Percentiles rank a stretch among this genome's conserved stretches.
Evolutionary conservation across 345 rosid genomes (phyloP).

Genomic region (Eucalyptus decipiens): DNA sequence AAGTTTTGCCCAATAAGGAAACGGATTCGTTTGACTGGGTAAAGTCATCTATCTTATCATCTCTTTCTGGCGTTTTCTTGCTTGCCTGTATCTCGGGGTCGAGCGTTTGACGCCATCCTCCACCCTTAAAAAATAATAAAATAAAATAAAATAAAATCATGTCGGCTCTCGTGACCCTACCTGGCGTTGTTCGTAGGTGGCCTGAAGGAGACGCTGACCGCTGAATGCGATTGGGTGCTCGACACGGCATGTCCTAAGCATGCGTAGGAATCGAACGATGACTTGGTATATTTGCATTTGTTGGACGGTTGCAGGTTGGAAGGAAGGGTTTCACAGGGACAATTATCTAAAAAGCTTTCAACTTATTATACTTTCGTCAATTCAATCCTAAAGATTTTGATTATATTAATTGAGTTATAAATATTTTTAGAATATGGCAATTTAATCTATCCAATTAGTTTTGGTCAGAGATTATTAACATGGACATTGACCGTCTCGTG

Average conservation of each 20-base stretch:
- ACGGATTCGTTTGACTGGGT: not conserved
- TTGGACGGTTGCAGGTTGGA: not conserved
- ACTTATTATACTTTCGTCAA: too few species aligned
- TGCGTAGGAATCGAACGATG: not conserved
- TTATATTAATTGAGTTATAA: accelerated
- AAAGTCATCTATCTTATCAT: not conserved
- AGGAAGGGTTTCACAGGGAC: not conserved
- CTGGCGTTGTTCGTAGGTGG: not conserved
- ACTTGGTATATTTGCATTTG: not conserved
- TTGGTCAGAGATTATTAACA: too few species aligned
- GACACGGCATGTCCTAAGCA: not conserved
- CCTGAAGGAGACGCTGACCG: not conserved
- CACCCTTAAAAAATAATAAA: too few species aligned
- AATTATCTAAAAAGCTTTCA: not conserved
- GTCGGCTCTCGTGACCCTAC: not conserved
- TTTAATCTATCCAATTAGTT: accelerated
- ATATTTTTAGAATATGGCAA: not conserved
- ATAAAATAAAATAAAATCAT: not conserved
- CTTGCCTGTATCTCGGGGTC: not conserved
- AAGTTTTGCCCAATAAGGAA: not conserved
- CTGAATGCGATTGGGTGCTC: not conserved
- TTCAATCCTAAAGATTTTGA: too few species aligned
- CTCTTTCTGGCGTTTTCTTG: not conserved
- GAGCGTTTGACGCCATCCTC: not conserved
- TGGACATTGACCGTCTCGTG: accelerated